Evolutionary conservation across 2,329 filamentous ascomycete genomes (phyloP).

Genomic region (Lasiodiplodia hormozganensis): DNA sequence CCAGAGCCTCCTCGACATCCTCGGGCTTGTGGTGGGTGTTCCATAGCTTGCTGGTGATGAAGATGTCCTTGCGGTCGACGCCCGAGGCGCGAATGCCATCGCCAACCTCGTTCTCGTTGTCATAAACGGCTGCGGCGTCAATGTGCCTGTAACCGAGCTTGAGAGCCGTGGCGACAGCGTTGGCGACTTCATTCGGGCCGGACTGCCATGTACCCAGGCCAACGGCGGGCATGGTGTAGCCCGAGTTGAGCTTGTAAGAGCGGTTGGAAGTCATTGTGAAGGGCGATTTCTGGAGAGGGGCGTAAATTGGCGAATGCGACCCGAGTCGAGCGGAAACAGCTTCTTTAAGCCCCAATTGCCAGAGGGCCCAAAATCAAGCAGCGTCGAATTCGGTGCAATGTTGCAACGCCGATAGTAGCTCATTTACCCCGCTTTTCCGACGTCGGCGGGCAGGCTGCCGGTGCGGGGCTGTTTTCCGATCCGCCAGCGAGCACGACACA

Average conservation of each 20-base stretch:
- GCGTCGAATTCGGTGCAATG: neutral
- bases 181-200: constrained; percentile 25
- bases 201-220: constrained; percentile 29
- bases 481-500: neutral
- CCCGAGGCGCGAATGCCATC: constrained; percentile 54
- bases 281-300: no score
- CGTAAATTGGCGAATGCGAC: neutral
- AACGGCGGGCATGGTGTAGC: constrained; percentile 20
- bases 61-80: constrained; percentile 55
- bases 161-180: constrained; percentile 15
- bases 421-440: constrained; percentile 20
- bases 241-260: constrained; percentile 28
- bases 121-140: constrained; percentile 59
- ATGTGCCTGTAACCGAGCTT: constrained; percentile 62
- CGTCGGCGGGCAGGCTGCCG: neutral
- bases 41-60: constrained; percentile 75
- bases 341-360: neutral
- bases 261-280: constrained; percentile 20
- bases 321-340: neutral
- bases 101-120: constrained; percentile 58
- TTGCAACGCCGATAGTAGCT: neutral
- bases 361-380: neutral
- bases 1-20: constrained; percentile 65
- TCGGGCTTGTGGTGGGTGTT: constrained; percentile 82
- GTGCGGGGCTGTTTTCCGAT: constrained; percentile 22